Evolutionary conservation across 1,139 yeast species (phyloP).

Genomic region (Groenewaldozyma sp.): DNA sequence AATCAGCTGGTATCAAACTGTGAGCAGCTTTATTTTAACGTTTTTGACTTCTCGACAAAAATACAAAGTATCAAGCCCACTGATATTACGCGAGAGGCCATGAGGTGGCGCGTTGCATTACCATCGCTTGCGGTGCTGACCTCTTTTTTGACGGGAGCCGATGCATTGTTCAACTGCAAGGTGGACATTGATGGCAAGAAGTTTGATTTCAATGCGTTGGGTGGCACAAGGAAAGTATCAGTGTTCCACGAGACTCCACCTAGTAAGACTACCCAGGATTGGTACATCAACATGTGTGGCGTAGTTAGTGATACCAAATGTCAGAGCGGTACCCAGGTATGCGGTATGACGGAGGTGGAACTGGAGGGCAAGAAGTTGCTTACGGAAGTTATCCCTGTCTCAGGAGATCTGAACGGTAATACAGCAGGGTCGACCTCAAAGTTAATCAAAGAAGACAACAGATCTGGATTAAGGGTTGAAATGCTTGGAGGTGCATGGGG

Average conservation of each 20-base stretch:
- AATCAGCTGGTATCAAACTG: too few species aligned
- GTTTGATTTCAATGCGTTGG: constrained; percentile 36
- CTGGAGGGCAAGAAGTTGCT: constrained; percentile 35
- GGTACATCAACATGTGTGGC: constrained; percentile 68
- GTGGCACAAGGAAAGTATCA: constrained; percentile 40
- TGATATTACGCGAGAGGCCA: too few species aligned
- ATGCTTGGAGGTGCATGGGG: constrained; percentile 72
- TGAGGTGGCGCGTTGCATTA: too few species aligned
- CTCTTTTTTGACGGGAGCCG: background rate
- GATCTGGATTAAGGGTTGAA: constrained; percentile 37
- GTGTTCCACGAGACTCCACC: constrained; percentile 63
- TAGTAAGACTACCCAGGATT: constrained; percentile 47
- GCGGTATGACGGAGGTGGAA: constrained; percentile 41
- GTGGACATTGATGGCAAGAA: constrained; percentile 35
- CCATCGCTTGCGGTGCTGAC: too few species aligned
- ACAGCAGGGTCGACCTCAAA: constrained; percentile 14
- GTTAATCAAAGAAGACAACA: background rate
- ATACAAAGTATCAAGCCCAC: too few species aligned
- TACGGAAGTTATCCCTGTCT: constrained; percentile 49
- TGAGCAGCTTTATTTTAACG: too few species aligned
- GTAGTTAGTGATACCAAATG: constrained; percentile 41
- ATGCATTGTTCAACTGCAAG: constrained; percentile 38
- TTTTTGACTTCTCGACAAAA: too few species aligned
- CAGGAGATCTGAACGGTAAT: constrained; percentile 23
- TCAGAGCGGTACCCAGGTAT: constrained; percentile 55